Conservation (phyloP, 1,284 basidiomycete species). For the Dichomitus squalens region DNA sequence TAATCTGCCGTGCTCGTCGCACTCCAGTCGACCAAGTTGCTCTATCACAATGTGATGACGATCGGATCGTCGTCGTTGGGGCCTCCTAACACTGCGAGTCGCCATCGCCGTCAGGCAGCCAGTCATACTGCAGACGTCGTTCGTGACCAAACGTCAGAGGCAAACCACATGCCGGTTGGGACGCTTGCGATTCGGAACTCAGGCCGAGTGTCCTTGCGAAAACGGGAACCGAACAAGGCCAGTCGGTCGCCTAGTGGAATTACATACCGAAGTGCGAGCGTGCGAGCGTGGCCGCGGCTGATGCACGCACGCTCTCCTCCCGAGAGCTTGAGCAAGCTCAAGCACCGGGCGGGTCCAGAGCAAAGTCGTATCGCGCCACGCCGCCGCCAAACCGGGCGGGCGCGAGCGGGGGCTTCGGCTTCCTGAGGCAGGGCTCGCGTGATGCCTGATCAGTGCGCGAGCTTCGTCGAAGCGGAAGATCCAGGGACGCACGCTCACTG, state of each 20-base stretch:
- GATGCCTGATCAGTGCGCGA: background rate
- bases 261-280: background rate
- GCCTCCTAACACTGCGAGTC: background rate
- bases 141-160: background rate
- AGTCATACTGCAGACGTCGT: no score
- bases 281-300: background rate
- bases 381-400: background rate
- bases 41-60: background rate
- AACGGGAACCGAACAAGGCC: background rate
- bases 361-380: background rate
- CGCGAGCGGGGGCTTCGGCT: background rate
- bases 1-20: slow-evolving; percentile 9
- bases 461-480: background rate
- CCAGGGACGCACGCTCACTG: slow-evolving; percentile 2
- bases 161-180: background rate
- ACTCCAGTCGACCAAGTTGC: background rate
- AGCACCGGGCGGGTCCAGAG: background rate
- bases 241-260: background rate
- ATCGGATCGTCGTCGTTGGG: background rate
- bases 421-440: background rate
- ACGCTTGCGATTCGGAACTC: background rate
- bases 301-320: background rate
- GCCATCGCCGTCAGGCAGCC: background rate
- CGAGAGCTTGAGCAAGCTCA: background rate
- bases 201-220: background rate